Base-by-base conservation (phyloP, 2,329 filamentous ascomycete species). In the Pseudopyricularia javanii region DNA sequence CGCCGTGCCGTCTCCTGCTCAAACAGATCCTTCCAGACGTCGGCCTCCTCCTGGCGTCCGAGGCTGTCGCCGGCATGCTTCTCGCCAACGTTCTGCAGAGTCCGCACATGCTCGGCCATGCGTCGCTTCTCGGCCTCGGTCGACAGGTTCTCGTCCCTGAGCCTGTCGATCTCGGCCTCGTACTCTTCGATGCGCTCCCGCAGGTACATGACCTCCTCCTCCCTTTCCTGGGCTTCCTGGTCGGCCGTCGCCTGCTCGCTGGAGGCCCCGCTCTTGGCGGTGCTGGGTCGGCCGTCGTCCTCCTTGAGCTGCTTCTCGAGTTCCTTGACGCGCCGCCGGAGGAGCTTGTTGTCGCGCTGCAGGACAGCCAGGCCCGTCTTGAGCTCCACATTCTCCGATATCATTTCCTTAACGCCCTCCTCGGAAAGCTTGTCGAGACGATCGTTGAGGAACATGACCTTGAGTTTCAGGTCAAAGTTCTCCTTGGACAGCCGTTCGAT, bases 401-500 rank as follows among this genome's bases (percentile, higher is more conserved):
- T 95, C 85, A 96, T 94, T 66, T 96, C 91, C 70, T 95, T 95
- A 65, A 98, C 85, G 57, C 91, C 90, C 69, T 97, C 91, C 65
- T 97, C 91, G 1, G 91, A 96, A 43, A 94, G 79, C 64, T 91
- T 93, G 67, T 95, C 90, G 20, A 98, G 73, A 2, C 91, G 86
- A 66, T 97, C 88, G 62, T 91, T 94, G 49, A 98, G 78, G 63
- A 96, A 98, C 75, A 96, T 94, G 58, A 97, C 93, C 66, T 95
- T 94, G 68, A 97, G 83, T 69, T 97, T 96, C 53, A 97, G 72
- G 65, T 96, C 91, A 64, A 97, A 98, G 59, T 98, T 98, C 67
- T 98, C 93, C 69, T 98, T 98, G 55, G 89, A 94, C 2, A 97
- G 76, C 55, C 91, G 83, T 67, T 98, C 93, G 58, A 98, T 96